Evolutionary conservation across 139 green algal genomes (phyloP).

Genomic region (Tetradesmus obliquus): DNA sequence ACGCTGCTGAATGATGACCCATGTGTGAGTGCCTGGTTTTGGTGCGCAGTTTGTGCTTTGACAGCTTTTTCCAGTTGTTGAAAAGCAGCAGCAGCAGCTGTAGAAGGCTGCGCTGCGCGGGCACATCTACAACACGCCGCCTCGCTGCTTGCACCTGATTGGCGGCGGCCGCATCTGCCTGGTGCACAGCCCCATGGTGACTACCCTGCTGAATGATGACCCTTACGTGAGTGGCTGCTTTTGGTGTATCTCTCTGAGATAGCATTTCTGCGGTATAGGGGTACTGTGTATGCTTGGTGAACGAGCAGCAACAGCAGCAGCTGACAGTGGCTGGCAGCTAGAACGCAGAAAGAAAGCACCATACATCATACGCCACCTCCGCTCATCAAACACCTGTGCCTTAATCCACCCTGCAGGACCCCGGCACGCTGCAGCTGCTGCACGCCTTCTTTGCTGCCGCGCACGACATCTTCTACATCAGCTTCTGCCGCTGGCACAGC

Average conservation of each 20-base stretch:
- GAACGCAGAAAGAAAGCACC: no score
- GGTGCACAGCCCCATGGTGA: constrained; percentile 21
- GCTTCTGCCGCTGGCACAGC: constrained; percentile 7
- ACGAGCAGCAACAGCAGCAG: no score
- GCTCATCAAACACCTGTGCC: no score
- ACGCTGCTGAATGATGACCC: neutral
- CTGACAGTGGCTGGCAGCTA: no score
- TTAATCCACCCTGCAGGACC: neutral
- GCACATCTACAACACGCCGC: constrained; percentile 27
- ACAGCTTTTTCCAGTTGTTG: no score
- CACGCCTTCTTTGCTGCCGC: neutral
- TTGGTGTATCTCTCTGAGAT: no score
- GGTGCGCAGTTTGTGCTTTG: no score
- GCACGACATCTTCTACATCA: neutral
- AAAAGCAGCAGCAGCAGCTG: constrained; percentile 5
- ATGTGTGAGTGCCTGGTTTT: neutral
- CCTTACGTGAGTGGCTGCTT: neutral
- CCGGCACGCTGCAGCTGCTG: neutral
- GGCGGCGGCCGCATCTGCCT: neutral
- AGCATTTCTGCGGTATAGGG: no score
- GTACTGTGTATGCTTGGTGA: no score
- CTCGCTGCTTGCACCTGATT: neutral
- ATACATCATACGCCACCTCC: no score
- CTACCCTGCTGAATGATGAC: neutral
- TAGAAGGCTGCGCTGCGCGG: neutral